Evolutionary conservation across 129 eudicot species (phyloP).

Genomic region (Saposhnikovia divaricata): DNA sequence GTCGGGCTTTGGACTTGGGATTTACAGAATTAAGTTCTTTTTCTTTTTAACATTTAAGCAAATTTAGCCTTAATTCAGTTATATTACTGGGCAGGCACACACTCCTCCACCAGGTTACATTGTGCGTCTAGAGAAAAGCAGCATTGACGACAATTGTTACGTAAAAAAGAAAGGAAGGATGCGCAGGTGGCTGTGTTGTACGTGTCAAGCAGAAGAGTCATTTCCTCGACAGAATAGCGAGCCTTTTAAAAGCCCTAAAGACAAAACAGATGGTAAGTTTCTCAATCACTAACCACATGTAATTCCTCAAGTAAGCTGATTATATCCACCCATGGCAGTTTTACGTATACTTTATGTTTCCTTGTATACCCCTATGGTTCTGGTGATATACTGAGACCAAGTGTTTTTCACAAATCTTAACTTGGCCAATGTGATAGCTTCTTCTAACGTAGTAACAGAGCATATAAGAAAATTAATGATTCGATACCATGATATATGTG

Average conservation of each 20-base stretch:
- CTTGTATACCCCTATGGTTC: neutral
- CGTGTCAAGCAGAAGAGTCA: slow-evolving; percentile 75
- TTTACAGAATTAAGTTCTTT: neutral
- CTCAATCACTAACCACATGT: neutral
- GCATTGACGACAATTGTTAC: slow-evolving; percentile 49
- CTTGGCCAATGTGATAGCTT: neutral
- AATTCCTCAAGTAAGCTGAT: neutral
- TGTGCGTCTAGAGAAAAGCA: slow-evolving; percentile 42
- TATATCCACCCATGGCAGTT: neutral
- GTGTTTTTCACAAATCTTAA: too few relatives aligned
- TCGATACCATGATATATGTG: neutral
- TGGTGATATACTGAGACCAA: too few relatives aligned
- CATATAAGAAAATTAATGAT: neutral
- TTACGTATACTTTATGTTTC: neutral
- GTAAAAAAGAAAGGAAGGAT: slow-evolving; percentile 63
- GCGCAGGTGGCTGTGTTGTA: slow-evolving; percentile 89
- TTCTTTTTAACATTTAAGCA: neutral
- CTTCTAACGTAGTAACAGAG: neutral
- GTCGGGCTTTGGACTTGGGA: neutral
- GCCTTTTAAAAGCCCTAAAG: slow-evolving; percentile 42
- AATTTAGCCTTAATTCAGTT: neutral
- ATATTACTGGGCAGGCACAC: slow-evolving; percentile 36
- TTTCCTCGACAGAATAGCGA: slow-evolving; percentile 54
- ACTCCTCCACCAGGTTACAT: slow-evolving; percentile 61
- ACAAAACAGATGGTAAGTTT: slow-evolving; percentile 45